These are phyloP conservation scores for Penicillium freii DNA, from an alignment of 2,329 filamentous ascomycete species.

Conservation along the genomic window DNA sequence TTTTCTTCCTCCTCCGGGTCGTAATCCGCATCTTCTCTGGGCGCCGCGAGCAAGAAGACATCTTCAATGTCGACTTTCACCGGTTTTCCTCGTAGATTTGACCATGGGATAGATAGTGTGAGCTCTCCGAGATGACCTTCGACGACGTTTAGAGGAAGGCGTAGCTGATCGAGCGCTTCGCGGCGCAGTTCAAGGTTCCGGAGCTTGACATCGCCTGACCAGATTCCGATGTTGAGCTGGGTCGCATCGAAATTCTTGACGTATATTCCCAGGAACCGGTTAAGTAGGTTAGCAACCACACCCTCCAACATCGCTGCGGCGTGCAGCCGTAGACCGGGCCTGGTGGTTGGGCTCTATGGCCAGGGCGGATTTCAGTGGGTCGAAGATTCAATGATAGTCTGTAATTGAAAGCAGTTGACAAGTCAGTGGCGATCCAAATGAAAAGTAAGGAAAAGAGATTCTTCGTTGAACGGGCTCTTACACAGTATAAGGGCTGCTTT, in stretches of 20 bases:
- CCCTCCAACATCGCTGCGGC: conserved; percentile 84
- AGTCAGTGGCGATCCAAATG: conserved; percentile 8
- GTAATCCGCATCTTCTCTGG: conserved; percentile 92
- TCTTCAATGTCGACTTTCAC: conserved; percentile 95
- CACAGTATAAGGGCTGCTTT: conserved; percentile 15
- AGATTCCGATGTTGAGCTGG: conserved; percentile 97
- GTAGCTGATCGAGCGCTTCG: conserved; percentile 95
- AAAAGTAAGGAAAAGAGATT: not conserved
- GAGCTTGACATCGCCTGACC: conserved; percentile 97
- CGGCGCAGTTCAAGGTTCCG: conserved; percentile 86
- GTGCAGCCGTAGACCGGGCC: conserved; percentile 70
- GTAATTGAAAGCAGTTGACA: conserved; percentile 10
- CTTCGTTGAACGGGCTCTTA: not conserved
- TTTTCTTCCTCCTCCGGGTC: conserved; percentile 88
- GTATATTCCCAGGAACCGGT: conserved; percentile 99
- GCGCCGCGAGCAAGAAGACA: conserved; percentile 91
- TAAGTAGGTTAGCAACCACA: conserved; percentile 92
- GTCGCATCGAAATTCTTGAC: conserved; percentile 99
- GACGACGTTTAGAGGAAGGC: conserved; percentile 92
- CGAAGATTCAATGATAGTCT: conserved; percentile 10
- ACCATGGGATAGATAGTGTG: conserved; percentile 94
- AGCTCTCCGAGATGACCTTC: conserved; percentile 91
- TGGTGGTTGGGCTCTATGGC: conserved; percentile 41
- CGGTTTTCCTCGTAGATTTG: conserved; percentile 88
- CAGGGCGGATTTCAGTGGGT: conserved; percentile 13